A percentile compares a stretch with the other conserved stretches of the same genome.
Conservation (phyloP, 345 rosid genomes). For the Eucalyptus erythrocorys region DNA sequence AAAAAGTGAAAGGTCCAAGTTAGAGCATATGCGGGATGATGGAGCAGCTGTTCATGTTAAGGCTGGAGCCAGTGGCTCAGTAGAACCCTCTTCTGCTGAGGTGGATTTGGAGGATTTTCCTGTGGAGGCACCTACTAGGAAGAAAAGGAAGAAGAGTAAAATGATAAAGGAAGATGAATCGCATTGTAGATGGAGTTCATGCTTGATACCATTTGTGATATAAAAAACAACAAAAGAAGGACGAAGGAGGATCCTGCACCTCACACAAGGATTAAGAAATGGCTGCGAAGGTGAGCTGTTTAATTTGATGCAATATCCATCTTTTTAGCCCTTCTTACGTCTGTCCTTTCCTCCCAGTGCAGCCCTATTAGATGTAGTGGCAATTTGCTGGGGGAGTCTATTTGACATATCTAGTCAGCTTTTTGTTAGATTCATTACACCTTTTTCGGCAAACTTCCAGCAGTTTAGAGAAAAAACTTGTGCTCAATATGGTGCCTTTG, state of each 20-base stretch:
- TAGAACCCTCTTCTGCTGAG: background rate
- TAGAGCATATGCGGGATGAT: background rate
- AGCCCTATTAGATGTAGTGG: background rate
- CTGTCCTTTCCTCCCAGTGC: background rate
- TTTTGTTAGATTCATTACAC: too few relatives aligned
- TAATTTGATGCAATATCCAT: background rate
- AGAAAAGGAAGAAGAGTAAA: conserved; percentile 34
- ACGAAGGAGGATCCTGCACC: conserved; percentile 57
- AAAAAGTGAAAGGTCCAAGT: background rate
- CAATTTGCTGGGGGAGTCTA: background rate
- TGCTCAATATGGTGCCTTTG: too few relatives aligned
- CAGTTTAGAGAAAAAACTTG: too few relatives aligned
- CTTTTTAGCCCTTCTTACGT: background rate
- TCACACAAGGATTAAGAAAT: conserved; percentile 72
- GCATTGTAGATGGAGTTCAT: conserved; percentile 78
- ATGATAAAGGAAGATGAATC: conserved; percentile 1
- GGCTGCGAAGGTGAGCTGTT: conserved; percentile 66
- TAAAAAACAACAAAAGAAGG: conserved; percentile 84
- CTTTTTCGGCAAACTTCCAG: too few relatives aligned
- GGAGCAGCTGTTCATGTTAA: background rate
- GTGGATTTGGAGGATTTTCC: background rate
- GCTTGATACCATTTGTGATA: conserved; percentile 87
- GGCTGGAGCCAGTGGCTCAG: background rate
- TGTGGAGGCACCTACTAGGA: background rate
- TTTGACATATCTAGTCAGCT: background rate